Evolutionary conservation across 495 filamentous ascomycete species (phyloP).

Genomic region (Penicillium cataractarum): DNA sequence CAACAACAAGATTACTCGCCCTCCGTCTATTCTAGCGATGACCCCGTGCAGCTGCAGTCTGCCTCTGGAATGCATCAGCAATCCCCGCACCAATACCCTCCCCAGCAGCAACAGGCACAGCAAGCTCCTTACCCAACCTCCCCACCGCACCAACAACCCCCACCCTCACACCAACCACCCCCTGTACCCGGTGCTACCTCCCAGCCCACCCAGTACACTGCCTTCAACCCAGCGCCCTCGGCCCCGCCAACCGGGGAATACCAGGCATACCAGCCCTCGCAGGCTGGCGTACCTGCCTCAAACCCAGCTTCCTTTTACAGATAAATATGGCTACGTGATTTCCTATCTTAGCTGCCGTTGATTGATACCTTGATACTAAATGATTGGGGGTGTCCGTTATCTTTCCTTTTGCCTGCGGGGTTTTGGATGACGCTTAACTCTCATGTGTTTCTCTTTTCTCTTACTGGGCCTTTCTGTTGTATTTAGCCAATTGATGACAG

Average conservation of each 20-base stretch:
- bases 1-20: constrained; percentile 56
- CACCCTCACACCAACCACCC: constrained; percentile 53
- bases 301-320: constrained; percentile 51
- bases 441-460: background rate
- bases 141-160: constrained; percentile 46
- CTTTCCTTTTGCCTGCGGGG: background rate
- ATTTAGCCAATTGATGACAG: constrained; percentile 20
- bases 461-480: constrained; percentile 17
- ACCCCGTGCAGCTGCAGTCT: constrained; percentile 42
- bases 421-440: constrained; percentile 4
- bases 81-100: constrained; percentile 35
- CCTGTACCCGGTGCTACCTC: constrained; percentile 45
- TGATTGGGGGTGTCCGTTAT: background rate
- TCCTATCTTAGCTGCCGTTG: background rate
- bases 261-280: constrained; percentile 55
- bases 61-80: constrained; percentile 34
- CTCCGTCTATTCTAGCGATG: constrained; percentile 62
- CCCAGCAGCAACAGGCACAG: constrained; percentile 46
- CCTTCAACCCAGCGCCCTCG: constrained; percentile 35
- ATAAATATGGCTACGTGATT: constrained; percentile 21
- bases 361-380: constrained; percentile 7
- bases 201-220: constrained; percentile 49
- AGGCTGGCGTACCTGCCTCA: constrained; percentile 34
- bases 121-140: constrained; percentile 52
- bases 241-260: constrained; percentile 47